Evolutionary conservation across 2,329 filamentous ascomycete genomes (phyloP).

Genomic region (Colletotrichum sp.): DNA sequence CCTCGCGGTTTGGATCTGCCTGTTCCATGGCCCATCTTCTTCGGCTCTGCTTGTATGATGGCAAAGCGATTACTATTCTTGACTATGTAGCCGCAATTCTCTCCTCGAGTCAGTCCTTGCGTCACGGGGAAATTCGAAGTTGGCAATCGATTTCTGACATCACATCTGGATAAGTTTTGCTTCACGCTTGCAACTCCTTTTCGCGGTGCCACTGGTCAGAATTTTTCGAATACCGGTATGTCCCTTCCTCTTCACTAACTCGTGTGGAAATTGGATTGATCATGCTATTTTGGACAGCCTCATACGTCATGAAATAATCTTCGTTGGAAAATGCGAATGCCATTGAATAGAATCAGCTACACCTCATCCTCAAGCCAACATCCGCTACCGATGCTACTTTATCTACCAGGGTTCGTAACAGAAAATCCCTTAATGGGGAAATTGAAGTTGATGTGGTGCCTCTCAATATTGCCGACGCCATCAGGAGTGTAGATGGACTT

Average conservation of each 20-base stretch:
- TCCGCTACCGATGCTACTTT: neutral
- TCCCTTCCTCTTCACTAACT: neutral
- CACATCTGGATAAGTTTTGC: neutral
- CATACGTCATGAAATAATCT: fast-evolving
- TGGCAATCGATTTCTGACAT: neutral
- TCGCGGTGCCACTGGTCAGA: too few relatives aligned
- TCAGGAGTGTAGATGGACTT: neutral
- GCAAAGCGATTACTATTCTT: neutral
- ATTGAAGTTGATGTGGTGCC: conserved; percentile 15
- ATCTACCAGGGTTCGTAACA: conserved; percentile 16
- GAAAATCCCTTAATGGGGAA: conserved; percentile 19
- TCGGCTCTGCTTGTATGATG: neutral
- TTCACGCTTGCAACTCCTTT: too few relatives aligned
- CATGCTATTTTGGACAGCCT: neutral
- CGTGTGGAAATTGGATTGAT: fast-evolving
- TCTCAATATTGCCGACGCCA: neutral
- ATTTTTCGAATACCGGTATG: too few relatives aligned
- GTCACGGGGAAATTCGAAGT: neutral
- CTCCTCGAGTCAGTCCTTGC: neutral
- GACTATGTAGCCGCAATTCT: fast-evolving
- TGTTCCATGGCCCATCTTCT: neutral
- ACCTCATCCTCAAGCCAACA: neutral
- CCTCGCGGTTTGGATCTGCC: neutral
- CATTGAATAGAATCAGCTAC: neutral
- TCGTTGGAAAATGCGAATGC: neutral